Evolutionary conservation across 495 filamentous ascomycete species (phyloP).

Genomic region (Clavariopsis aquatica): DNA sequence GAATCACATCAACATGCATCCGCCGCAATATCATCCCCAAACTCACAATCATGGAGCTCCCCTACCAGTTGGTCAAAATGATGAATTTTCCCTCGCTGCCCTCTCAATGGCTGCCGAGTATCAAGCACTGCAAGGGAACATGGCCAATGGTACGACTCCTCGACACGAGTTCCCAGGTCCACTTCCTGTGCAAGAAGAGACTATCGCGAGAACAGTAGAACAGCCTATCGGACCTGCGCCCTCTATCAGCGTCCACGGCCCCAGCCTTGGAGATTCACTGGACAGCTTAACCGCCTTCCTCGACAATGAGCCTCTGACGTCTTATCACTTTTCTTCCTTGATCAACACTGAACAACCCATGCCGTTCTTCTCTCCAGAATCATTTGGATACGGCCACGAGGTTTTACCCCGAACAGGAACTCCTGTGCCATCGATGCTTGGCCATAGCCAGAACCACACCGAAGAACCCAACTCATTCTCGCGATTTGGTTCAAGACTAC

Average conservation of each 20-base stretch:
- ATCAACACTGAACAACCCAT: slow-evolving; percentile 36
- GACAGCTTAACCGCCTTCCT: slow-evolving; percentile 28
- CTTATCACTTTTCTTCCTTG: slow-evolving; percentile 30
- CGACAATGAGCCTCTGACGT: slow-evolving; percentile 25
- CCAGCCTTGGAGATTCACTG: slow-evolving; percentile 27
- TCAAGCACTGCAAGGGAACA: slow-evolving; percentile 26
- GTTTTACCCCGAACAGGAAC: slow-evolving; percentile 63
- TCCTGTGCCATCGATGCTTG: slow-evolving; percentile 51
- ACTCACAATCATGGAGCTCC: neutral
- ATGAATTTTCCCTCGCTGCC: slow-evolving; percentile 28
- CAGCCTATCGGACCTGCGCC: neutral
- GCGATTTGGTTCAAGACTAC: slow-evolving; percentile 65
- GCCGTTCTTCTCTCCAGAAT: slow-evolving; percentile 35
- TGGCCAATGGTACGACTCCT: slow-evolving; percentile 20
- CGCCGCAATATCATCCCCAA: neutral
- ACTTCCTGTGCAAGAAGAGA: slow-evolving; percentile 8
- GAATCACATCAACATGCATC: slow-evolving; percentile 10
- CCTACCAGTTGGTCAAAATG: slow-evolving; percentile 10
- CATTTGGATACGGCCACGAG: slow-evolving; percentile 37
- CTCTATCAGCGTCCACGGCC: neutral
- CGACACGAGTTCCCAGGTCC: slow-evolving; percentile 15
- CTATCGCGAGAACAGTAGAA: slow-evolving; percentile 1
- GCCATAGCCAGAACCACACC: slow-evolving; percentile 44
- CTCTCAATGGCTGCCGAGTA: slow-evolving; percentile 35
- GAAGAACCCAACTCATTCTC: slow-evolving; percentile 51